Base-by-base conservation (phyloP, 805 yeast species). In the Cyberlindnera xishuangbannaensis region DNA sequence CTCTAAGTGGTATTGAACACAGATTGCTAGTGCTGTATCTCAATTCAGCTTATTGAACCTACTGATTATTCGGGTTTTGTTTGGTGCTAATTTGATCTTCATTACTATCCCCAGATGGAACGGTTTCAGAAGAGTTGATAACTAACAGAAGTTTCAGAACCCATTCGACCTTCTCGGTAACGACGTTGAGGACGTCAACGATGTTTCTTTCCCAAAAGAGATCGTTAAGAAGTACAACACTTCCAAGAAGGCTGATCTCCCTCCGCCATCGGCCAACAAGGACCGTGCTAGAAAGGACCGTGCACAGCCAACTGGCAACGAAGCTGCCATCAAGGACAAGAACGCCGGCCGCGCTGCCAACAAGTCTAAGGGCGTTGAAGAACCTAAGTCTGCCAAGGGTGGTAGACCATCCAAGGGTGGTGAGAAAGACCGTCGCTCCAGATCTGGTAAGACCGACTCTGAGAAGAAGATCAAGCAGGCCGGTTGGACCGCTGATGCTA, bases 401-500 rank as follows among this genome's bases (percentile, higher is more conserved):
- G 64, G 43, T 33, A 39, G 34, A 56, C 58, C 53, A 50, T 40
- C 67, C 62, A 60, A 69, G 72, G 51, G 62, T 64, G 53, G 62
- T 66, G 58, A 51, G 45, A 49, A 59, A 46, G 97, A 90, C 77
- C 92, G 95, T 67, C 92, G 78, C 58, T 76, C 90, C 48, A 83
- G 83, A 72, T 59, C 84, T 48, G 85, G 81, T 58, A 84, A 83
- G 73, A 62, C 76, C 55, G 96, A 87, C 70, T 70, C 95, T 51
- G 75, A 72, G 51, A 88, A 86, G 80, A 79, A 82, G 64, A 73
- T 81, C 56, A 75, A 71, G 62, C 80, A 78, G 66, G 58, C 59
- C 30, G 88, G 87, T 48, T 85, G 95, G 90, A 95, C 95, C 59
- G 85, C 79, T 58, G 76, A 80, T 64, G 73, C 73, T 56, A 67